phyloP scores from a whole-genome alignment of 2,329 filamentous ascomycete species.

The Diaporthe sp. region DNA sequence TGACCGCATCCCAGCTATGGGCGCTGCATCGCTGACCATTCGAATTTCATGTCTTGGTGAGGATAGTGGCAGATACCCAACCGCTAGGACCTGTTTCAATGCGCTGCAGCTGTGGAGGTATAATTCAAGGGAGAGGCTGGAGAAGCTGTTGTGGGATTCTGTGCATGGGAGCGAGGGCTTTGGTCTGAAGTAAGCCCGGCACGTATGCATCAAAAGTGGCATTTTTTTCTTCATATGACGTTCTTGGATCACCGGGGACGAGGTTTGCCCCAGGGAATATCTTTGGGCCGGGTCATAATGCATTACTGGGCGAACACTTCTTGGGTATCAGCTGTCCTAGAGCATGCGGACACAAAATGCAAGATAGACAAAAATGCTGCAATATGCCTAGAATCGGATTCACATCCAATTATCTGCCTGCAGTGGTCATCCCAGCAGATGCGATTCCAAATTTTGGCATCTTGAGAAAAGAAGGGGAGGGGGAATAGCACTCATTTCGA shows the following conservation, averaged over 20 bases:
- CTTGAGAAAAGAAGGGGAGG: neutral
- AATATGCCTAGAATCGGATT: conserved; percentile 5
- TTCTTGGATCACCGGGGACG: conserved; percentile 2
- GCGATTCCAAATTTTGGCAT: neutral
- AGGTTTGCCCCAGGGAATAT: neutral
- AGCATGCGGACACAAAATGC: neutral
- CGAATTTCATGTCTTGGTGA: conserved; percentile 80
- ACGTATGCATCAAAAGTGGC: neutral
- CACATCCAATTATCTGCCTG: neutral
- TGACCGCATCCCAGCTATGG: conserved; percentile 90
- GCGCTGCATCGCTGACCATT: conserved; percentile 82
- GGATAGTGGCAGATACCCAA: conserved; percentile 80
- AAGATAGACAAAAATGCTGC: conserved; percentile 19
- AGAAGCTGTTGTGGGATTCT: conserved; percentile 82
- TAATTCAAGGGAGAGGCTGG: conserved; percentile 71
- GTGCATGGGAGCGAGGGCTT: conserved; percentile 94
- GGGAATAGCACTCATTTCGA: too few relatives aligned
- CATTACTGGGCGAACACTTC: conserved; percentile 7
- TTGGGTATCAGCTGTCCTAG: conserved; percentile 2
- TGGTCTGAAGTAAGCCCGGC: conserved; percentile 75
- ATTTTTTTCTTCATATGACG: neutral
- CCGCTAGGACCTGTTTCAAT: conserved; percentile 93
- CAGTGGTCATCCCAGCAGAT: too few relatives aligned
- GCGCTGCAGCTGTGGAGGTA: conserved; percentile 82
- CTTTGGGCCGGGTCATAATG: neutral